Base-by-base conservation (phyloP, 2,329 filamentous ascomycete genomes). In the Colletotrichum sp. region DNA sequence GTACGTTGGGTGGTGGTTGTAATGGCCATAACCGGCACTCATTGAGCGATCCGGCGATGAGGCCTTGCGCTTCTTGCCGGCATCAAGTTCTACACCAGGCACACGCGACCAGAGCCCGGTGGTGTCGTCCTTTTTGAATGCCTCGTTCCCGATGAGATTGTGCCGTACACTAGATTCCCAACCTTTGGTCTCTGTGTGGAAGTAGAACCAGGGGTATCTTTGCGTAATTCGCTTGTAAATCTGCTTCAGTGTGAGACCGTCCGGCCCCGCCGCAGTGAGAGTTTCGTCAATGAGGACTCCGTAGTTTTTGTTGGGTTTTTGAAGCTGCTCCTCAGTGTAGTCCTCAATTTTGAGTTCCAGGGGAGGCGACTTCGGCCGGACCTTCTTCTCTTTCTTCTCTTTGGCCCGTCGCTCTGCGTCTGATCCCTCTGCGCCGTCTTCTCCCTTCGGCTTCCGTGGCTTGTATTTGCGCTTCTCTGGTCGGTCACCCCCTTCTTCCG, bases 401-500 rank as follows among this genome's bases (percentile, higher is more conserved):
- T 86, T 88, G 67, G 86, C 84, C n/a, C 87, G 84, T 76, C 86
- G 86, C 77, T 91, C 89, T n/a, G 84, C 88, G 76, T 90, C 89
- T 8, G 87, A 90, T 4, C 86, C 89, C 76, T 90, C 89, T 73
- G 84, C 86, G 34, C 89, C 90, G 34, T 89, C 87, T 69, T 90
- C 89, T 55, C 75, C 76, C 77, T 86, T 89, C 9, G 87, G 86
- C 78, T 90, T 92, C 67, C 91, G 85, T 69, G 91, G 90, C 76
- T 91, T 93, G 80, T 93, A 93, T 78, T 91, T 92, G 73, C 91
- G 87, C 83, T 93, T 93, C 81, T 92, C 90, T 3, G 88, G 87
- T 71, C 85, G 86, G 58, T 89, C 87, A 2, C 84, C 82, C 9
- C 82, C 85, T n/a, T 88, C 85, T 54, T 93, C 91, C 6, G 90